Evolutionary conservation across 2,329 filamentous ascomycete species (phyloP).

Genomic region (Trichoderma atroviride): DNA sequence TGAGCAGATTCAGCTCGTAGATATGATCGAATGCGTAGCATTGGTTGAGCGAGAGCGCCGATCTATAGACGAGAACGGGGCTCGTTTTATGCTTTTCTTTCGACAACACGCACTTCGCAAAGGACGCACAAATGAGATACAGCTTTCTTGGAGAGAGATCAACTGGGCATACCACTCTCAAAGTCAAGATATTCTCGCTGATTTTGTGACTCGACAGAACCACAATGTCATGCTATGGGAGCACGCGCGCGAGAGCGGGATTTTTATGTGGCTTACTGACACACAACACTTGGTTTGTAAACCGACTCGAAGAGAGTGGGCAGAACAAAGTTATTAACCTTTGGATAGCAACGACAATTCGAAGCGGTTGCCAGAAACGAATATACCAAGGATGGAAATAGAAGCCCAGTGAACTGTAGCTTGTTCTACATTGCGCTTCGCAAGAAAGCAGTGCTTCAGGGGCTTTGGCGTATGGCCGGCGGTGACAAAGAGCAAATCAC

Average conservation of each 20-base stretch:
- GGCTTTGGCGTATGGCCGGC: constrained; percentile 90
- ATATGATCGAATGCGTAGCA: constrained; percentile 82
- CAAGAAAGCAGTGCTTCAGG: constrained; percentile 88
- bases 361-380: constrained; percentile 91
- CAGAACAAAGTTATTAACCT: constrained; percentile 25
- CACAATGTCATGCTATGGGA: constrained; percentile 82
- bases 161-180: constrained; percentile 83
- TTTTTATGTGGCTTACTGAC: constrained; percentile 95
- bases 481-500: constrained; percentile 85
- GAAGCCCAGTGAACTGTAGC: constrained; percentile 88
- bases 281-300: constrained; percentile 69
- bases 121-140: constrained; percentile 63
- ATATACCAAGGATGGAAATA: constrained; percentile 84
- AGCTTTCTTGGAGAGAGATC: constrained; percentile 77
- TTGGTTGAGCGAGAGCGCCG: constrained; percentile 83
- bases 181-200: constrained; percentile 85
- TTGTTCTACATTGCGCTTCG: constrained; percentile 87
- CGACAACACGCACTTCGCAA: constrained; percentile 75
- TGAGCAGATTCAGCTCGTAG: constrained; percentile 82
- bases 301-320: background rate
- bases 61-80: constrained; percentile 88
- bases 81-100: constrained; percentile 85
- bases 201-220: constrained; percentile 79
- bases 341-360: constrained; percentile 63
- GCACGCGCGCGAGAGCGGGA: constrained; percentile 79